Evolutionary conservation across 106 monocot genomes (phyloP).

Genomic region (Hemerocallis citrina): DNA sequence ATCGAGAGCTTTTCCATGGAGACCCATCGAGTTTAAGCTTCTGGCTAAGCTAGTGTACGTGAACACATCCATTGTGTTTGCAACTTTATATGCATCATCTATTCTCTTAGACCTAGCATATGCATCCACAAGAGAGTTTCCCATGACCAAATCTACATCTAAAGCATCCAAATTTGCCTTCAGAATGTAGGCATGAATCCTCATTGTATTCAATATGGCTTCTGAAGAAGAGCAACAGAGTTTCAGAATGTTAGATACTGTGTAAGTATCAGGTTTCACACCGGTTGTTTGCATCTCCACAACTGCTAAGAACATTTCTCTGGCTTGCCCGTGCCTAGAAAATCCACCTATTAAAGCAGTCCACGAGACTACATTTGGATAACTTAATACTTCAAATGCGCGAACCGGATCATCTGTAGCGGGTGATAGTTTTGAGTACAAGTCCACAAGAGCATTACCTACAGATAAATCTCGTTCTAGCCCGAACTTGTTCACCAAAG

Average conservation of each 20-base stretch:
- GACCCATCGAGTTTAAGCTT: slow-evolving; percentile 50
- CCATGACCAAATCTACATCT: slow-evolving; percentile 16
- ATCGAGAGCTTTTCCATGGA: slow-evolving; percentile 32
- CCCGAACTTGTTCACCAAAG: slow-evolving; percentile 33
- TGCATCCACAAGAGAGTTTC: slow-evolving; percentile 71
- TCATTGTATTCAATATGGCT: slow-evolving; percentile 20
- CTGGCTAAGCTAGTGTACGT: slow-evolving; percentile 71
- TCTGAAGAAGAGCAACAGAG: slow-evolving; percentile 19
- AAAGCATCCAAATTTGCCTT: slow-evolving; percentile 32
- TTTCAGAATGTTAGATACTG: slow-evolving; percentile 59
- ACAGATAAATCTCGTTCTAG: slow-evolving; percentile 52
- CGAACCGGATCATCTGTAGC: slow-evolving; percentile 6
- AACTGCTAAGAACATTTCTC: slow-evolving; percentile 32
- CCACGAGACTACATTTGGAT: slow-evolving; percentile 74
- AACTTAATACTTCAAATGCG: slow-evolving; percentile 32
- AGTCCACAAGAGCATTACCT: slow-evolving; percentile 61
- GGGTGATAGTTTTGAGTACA: slow-evolving; percentile 55
- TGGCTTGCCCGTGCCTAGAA: slow-evolving; percentile 14
- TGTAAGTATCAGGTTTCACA: slow-evolving; percentile 54
- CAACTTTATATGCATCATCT: slow-evolving; percentile 40
- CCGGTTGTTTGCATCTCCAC: slow-evolving; percentile 41
- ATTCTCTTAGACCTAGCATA: slow-evolving; percentile 43
- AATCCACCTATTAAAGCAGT: slow-evolving; percentile 49
- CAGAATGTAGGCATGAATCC: slow-evolving; percentile 48
- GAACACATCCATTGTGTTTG: slow-evolving; percentile 35